Conservation (phyloP, 352 stramenopile species). For the Globisporangium parvum region DNA sequence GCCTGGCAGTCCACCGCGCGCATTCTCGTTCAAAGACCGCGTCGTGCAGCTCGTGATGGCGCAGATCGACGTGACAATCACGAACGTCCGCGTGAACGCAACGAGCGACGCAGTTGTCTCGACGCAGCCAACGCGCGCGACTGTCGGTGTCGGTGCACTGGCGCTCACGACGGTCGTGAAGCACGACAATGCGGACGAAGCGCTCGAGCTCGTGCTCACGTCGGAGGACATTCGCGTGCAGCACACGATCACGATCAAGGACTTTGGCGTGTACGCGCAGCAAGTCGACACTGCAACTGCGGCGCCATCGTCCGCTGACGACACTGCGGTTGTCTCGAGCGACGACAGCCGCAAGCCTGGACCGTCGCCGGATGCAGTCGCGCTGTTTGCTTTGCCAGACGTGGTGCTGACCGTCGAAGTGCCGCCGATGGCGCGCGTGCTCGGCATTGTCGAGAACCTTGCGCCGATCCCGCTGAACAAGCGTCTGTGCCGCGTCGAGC, state of each 20-base stretch:
- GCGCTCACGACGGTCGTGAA: slow-evolving; percentile 40
- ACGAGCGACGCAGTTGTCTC: slow-evolving; percentile 14
- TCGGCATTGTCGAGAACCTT: slow-evolving; percentile 53
- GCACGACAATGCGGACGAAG: slow-evolving; percentile 36
- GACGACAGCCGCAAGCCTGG: slow-evolving; percentile 17
- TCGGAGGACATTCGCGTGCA: slow-evolving; percentile 47
- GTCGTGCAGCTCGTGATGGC: slow-evolving; percentile 54
- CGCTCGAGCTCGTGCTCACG: slow-evolving; percentile 40
- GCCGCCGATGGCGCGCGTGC: slow-evolving; percentile 43
- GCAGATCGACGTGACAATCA: slow-evolving; percentile 52
- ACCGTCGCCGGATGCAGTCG: slow-evolving; percentile 16
- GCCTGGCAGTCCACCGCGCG: background rate
- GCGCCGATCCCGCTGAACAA: slow-evolving; percentile 40
- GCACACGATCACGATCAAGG: slow-evolving; percentile 39
- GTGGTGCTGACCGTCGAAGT: slow-evolving; percentile 45
- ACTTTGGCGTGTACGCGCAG: slow-evolving; percentile 34
- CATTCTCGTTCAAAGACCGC: slow-evolving; percentile 56
- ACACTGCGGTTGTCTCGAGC: slow-evolving; percentile 4
- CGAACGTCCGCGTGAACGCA: slow-evolving; percentile 30
- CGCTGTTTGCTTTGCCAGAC: slow-evolving; percentile 31
- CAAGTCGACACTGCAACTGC: slow-evolving; percentile 12
- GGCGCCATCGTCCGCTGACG: background rate
- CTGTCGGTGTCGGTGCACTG: slow-evolving; percentile 24
- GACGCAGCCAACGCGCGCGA: slow-evolving; percentile 30
- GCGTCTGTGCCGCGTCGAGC: slow-evolving; percentile 32